Percentiles rank a stretch among this genome's conserved stretches.
Conservation (phyloP, 2,329 filamentous ascomycete species). For the Pseudofabraea citricarpa region DNA sequence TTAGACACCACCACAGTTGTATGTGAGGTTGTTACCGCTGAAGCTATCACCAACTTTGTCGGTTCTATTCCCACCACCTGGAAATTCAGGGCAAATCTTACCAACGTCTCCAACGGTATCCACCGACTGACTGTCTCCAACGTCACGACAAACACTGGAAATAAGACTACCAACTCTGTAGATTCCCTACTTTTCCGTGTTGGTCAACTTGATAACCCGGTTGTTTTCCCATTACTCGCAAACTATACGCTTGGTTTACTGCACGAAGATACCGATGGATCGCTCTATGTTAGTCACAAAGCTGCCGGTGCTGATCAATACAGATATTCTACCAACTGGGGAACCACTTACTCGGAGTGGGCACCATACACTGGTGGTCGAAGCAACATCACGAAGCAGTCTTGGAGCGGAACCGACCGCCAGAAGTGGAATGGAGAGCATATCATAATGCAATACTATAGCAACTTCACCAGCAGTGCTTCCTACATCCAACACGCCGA, state of each 20-base stretch:
- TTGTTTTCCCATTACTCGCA: slow-evolving; percentile 51
- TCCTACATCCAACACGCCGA: slow-evolving; percentile 57
- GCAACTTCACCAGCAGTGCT: slow-evolving; percentile 51
- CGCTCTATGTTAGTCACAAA: slow-evolving; percentile 45
- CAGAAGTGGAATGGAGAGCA: slow-evolving; percentile 59
- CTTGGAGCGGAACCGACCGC: slow-evolving; percentile 50
- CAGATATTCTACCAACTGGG: slow-evolving; percentile 25
- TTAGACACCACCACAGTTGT: slow-evolving; percentile 33
- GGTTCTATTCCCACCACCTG: slow-evolving; percentile 50
- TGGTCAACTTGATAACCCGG: slow-evolving; percentile 51
- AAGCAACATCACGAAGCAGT: slow-evolving; percentile 42
- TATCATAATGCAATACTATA: slow-evolving; percentile 60
- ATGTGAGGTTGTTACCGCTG: slow-evolving; percentile 37
- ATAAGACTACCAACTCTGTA: slow-evolving; percentile 23
- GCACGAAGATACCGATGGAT: slow-evolving; percentile 28
- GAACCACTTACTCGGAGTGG: slow-evolving; percentile 55
- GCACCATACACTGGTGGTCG: slow-evolving; percentile 43
- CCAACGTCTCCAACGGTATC: slow-evolving; percentile 33
- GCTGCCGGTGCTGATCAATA: slow-evolving; percentile 57
- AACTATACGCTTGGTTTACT: slow-evolving; percentile 55
- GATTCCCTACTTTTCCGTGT: slow-evolving; percentile 59
- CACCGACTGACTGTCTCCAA: slow-evolving; percentile 25
- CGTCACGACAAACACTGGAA: slow-evolving; percentile 38
- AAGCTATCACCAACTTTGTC: slow-evolving; percentile 31
- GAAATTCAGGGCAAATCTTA: slow-evolving; percentile 46